Evolutionary conservation across 768 basidiomycete species (phyloP), one percentile per base, ranked within the genome.

Genomic region (Sarcodon sp.): DNA sequence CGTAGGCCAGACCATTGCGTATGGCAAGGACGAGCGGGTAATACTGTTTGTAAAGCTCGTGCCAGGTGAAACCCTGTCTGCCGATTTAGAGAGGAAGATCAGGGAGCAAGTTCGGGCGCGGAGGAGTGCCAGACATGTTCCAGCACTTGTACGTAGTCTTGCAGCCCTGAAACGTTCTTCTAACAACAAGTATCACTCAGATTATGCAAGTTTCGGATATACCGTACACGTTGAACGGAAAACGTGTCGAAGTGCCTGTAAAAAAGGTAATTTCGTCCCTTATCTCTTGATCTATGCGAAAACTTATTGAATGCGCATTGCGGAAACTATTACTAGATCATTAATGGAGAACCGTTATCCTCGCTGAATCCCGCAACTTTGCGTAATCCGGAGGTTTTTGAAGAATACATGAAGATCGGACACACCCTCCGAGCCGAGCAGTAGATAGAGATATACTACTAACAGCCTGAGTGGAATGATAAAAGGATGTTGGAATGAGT

Each of bases 151-250:
- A 54, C 59, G 78, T 57, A 39, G 13, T 27, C 21, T 27, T 27
- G 21, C 21, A 27, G 21, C 21, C 21, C 39, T 4, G 15, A 41
- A 41, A 41, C 13, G 39, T 41, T 7, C 27, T 41, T 41, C 39
- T 7, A 13, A 27, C 13, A 27, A 2, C 39, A 15, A 41, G 27
- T 4, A 46, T 50, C 53, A 48, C 53, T 47, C 57, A 85, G 82
- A 78, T 87, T 50, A 68, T 87, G 21, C 79, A 83, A 61, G 79
- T 79, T 12, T 53, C 62, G 7, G 83, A 87, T 61, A 72, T 88
- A 12, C 85, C 85, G 4, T 83, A 87, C 58, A 90, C 87, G 16
- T 63, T 88, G 51, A 88, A 87, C 53, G 81, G 80, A 34, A 90
- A 88, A 59, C 75, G 80, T 38, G 84, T 89, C 43, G 86, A 88